Evolutionary conservation across 2,329 filamentous ascomycete species (phyloP).

Genomic region (Beauveria rudraprayagi): DNA sequence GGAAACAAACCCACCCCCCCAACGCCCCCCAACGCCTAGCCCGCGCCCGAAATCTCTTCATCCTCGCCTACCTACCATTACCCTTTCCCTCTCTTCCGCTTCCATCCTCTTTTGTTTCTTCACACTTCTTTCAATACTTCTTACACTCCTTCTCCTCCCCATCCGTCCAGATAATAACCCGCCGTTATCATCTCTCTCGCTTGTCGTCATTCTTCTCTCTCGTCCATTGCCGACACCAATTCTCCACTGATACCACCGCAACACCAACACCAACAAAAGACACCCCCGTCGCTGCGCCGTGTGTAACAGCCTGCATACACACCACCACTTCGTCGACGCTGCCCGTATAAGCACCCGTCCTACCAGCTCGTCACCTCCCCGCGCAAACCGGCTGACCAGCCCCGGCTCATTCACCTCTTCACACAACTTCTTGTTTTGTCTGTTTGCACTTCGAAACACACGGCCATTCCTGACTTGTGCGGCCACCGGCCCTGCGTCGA

Average conservation of each 20-base stretch:
- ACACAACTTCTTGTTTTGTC: neutral
- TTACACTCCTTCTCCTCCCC: neutral
- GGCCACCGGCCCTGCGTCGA: conserved; percentile 2
- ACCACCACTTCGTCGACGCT: neutral
- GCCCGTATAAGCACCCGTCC: neutral
- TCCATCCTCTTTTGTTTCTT: neutral
- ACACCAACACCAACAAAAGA: neutral
- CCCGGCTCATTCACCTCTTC: neutral
- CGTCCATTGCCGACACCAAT: neutral
- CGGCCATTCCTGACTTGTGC: neutral
- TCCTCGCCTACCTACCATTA: neutral
- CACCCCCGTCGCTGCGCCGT: conserved; percentile 3
- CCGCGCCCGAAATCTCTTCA: conserved; percentile 9
- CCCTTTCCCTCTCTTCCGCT: neutral
- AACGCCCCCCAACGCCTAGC: neutral
- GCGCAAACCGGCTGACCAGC: neutral
- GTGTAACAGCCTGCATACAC: conserved; percentile 4
- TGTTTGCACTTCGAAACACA: neutral
- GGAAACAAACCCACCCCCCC: neutral
- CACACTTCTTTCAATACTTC: neutral
- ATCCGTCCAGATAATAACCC: neutral
- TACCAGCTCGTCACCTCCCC: neutral
- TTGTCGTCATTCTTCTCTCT: neutral
- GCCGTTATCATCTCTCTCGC: conserved; percentile 1
- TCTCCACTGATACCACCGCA: neutral